Evolutionary conservation across 2,329 filamentous ascomycete species (phyloP), one percentile per base, ranked within the genome.

Genomic region (Botryotinia convoluta): DNA sequence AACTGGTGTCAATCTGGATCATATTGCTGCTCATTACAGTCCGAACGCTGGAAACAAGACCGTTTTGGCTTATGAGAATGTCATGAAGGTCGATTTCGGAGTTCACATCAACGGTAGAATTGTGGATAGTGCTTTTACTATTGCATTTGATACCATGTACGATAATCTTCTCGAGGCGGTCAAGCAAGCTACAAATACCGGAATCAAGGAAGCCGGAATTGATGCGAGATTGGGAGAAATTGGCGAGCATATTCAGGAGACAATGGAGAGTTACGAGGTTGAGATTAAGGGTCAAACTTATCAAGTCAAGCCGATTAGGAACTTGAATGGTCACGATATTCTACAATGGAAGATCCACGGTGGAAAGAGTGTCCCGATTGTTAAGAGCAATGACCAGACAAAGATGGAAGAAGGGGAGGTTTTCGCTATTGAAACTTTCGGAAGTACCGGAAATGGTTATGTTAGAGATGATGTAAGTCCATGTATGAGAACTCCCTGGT

Each of bases 341-440:
- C 87, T 93, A 73, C 94, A 90, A 75, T 96, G 95, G 85, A 91
- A 90, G 82, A 98, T 98, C 79, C 95, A 98, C 84, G 94, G 95
- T 73, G 92, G 90, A 79, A 98, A 98, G 87, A 94, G 93, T 77
- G 93, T 98, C 69, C 95, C 95, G 0, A 97, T 98, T 79, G 94
- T 98, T 76, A 97, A 97, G 86, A 91, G 90, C 75, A 89, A 89
- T 75, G 93, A 97, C 80, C 90, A 91, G 82, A 97, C 94, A 70
- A 97, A 97, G 87, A 98, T 98, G 95, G 95, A 98, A 84, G 95
- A 98, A 84, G 94, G 94, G 60, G 95, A 98, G 81, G 91, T 94
- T 29, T 98, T 97, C 82, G 95, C 95, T 76, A 97, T 98, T 78
- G 95, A 98, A 85, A 98, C 95, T 0, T 98, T 98, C 82, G 95